Base-by-base conservation (phyloP, 306 rosid species). In the Sphenostylis stenocarpa region DNA sequence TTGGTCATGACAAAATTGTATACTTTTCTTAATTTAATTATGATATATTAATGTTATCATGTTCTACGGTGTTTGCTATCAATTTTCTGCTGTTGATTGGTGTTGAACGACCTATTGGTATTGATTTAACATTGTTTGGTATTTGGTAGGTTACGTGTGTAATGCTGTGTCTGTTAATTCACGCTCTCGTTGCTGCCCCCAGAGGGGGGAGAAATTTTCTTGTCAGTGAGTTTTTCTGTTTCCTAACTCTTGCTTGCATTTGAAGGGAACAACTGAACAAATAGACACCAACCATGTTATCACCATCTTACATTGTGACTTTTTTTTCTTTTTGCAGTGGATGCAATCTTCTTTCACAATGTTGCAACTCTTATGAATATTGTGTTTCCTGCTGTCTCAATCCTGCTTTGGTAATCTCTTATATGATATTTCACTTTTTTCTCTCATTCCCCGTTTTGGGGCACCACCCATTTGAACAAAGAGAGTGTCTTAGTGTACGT, bases 301-400 rank as follows among this genome's bases (percentile, higher is more conserved):
- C 41, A 64, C 12, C 11, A 57, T 67, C 79, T 73, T 17, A 64
- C 2, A 29, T 15, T 43, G 6, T 52, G 21, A 19, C 3, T 33
- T 76, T 58, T 75, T 34, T 48, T 62, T 31, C 51, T 70, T 15
- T 24, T 60, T 82, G 70, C 93, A 94, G 98, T 41, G 98, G 96
- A 67, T 94, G 98, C 87, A 90, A 87, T 70, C 82, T 79, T 88
- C 84, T 84, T 79, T 92, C 93, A 34, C 93, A 84, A 38, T 94
- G 98, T 82, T 92, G 98, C 76, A 88, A 88, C 79, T 92, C 98
- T 51, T 94, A 92, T 10, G 98, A 94, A 75, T 92, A 85, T 47
- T 94, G 98, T 77, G 97, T 94, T 89, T 91, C 98, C 23, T 94
- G 98, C 88, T 94, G 98, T 86, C 85, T 86, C 78, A 85, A 85